Conservation (phyloP, 2,329 filamentous ascomycete species). For the Grosmannia huntii region DNA sequence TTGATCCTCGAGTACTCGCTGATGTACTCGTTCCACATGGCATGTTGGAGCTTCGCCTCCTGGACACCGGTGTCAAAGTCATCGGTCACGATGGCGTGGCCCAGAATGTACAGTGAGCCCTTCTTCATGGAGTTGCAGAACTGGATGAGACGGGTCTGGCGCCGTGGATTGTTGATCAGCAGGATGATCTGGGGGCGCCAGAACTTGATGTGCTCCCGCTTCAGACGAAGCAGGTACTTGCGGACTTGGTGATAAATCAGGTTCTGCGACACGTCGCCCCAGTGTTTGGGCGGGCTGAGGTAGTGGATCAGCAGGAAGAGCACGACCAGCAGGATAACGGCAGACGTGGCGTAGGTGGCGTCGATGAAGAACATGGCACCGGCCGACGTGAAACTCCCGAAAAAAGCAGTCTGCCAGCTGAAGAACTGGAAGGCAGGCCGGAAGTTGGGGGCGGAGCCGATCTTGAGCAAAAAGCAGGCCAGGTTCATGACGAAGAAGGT, state of each 20-base stretch:
- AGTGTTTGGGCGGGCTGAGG: conserved; percentile 70
- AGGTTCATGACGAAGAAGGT: conserved; percentile 83
- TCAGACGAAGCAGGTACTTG: conserved; percentile 73
- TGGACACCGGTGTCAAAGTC: conserved; percentile 69
- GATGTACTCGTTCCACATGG: conserved; percentile 75
- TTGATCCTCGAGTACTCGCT: conserved; percentile 73
- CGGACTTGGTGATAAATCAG: conserved; percentile 78
- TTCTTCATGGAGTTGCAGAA: conserved; percentile 91
- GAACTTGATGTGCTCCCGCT: conserved; percentile 84
- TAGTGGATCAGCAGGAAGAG: conserved; percentile 80
- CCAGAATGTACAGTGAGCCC: conserved; percentile 70
- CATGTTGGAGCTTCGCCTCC: conserved; percentile 69
- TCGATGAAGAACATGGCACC: conserved; percentile 86
- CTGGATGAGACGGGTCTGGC: conserved; percentile 70
- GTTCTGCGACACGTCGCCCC: conserved; percentile 84
- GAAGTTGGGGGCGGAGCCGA: conserved; percentile 81
- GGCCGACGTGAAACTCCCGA: conserved; percentile 63
- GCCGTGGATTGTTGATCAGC: conserved; percentile 70
- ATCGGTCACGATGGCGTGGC: conserved; percentile 75
- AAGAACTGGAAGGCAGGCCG: conserved; percentile 82
- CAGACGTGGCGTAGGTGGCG: conserved; percentile 63
- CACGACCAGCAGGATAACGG: conserved; percentile 59
- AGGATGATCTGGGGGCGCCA: conserved; percentile 83
- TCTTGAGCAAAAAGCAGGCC: conserved; percentile 75
- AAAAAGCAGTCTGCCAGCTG: conserved; percentile 68